Percentiles rank a stretch among this genome's conserved stretches.
Conservation (phyloP, 768 basidiomycete species). For the Collybiopsis luxurians region DNA sequence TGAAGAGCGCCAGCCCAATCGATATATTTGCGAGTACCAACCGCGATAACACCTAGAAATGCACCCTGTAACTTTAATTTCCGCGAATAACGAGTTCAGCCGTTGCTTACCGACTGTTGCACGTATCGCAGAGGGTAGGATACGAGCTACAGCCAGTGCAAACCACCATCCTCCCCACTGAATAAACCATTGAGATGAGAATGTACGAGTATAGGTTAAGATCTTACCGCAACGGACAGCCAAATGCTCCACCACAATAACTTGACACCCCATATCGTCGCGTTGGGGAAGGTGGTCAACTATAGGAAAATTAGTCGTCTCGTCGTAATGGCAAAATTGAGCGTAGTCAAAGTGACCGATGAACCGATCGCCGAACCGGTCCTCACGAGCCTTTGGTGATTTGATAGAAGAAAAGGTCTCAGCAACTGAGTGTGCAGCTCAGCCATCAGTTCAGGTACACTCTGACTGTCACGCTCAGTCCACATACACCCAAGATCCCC, state of each 20-base stretch:
- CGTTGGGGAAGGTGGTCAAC: conserved; percentile 45
- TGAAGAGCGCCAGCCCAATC: conserved; percentile 69
- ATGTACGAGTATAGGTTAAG: neutral
- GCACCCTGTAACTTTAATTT: neutral
- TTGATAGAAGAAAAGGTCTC: too few relatives aligned
- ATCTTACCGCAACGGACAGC: conserved; percentile 64
- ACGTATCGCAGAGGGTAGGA: conserved; percentile 53
- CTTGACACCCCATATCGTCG: conserved; percentile 56
- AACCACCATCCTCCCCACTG: conserved; percentile 71
- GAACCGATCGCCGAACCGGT: too few relatives aligned
- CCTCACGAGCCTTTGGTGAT: too few relatives aligned
- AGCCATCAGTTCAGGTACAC: too few relatives aligned
- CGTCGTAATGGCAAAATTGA: too few relatives aligned
- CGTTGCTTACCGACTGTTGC: conserved; percentile 41
- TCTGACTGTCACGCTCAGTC: too few relatives aligned
- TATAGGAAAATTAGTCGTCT: conserved; percentile 16
- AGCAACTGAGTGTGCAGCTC: too few relatives aligned
- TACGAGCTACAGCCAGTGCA: conserved; percentile 54
- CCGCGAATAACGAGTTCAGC: neutral
- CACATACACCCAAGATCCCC: conserved; percentile 41
- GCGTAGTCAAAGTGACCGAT: too few relatives aligned
- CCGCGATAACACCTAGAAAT: conserved; percentile 58
- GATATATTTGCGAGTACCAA: conserved; percentile 70
- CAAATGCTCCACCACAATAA: conserved; percentile 84
- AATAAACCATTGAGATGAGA: neutral